These are phyloP conservation scores for Aspergillus viridinutans DNA, from an alignment of 2,329 filamentous ascomycete species.

Conservation along the genomic window DNA sequence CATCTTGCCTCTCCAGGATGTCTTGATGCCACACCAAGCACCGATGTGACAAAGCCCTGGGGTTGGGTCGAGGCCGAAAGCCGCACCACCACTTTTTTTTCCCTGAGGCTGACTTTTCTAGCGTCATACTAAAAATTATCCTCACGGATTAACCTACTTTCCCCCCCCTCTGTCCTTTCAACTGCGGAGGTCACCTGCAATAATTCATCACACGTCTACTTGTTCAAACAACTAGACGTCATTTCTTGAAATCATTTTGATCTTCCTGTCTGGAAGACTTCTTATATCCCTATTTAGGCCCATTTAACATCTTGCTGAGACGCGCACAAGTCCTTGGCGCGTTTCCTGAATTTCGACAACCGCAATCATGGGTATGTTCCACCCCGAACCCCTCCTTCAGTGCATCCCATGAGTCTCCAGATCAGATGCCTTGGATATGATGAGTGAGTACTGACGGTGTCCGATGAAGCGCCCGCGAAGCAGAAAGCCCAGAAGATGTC, in stretches of 20 bases:
- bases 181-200: slow-evolving; percentile 23
- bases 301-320: slow-evolving; percentile 28
- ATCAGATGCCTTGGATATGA: slow-evolving; percentile 8
- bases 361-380: slow-evolving; percentile 58
- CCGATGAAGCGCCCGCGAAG: slow-evolving; percentile 74
- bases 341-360: slow-evolving; percentile 36
- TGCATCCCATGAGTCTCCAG: slow-evolving; percentile 1
- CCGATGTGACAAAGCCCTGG: slow-evolving; percentile 13
- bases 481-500: slow-evolving; percentile 95
- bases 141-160: slow-evolving; percentile 35
- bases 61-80: slow-evolving; percentile 16
- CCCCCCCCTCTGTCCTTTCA: slow-evolving; percentile 20
- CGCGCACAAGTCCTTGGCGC: slow-evolving; percentile 41
- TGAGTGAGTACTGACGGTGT: slow-evolving; percentile 43
- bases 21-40: not conserved
- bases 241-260: slow-evolving; percentile 12
- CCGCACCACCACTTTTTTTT: slow-evolving; percentile 26
- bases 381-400: slow-evolving; percentile 8
- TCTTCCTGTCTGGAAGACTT: slow-evolving; percentile 19
- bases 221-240: slow-evolving; percentile 14
- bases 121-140: slow-evolving; percentile 43
- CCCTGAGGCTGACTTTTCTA: slow-evolving; percentile 37
- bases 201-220: slow-evolving; percentile 11
- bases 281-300: slow-evolving; percentile 12
- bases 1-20: not conserved